Evolutionary conservation across 2,329 filamentous ascomycete species (phyloP), one percentile per base, ranked within the genome.

Genomic region (Aspergillus bombycis): DNA sequence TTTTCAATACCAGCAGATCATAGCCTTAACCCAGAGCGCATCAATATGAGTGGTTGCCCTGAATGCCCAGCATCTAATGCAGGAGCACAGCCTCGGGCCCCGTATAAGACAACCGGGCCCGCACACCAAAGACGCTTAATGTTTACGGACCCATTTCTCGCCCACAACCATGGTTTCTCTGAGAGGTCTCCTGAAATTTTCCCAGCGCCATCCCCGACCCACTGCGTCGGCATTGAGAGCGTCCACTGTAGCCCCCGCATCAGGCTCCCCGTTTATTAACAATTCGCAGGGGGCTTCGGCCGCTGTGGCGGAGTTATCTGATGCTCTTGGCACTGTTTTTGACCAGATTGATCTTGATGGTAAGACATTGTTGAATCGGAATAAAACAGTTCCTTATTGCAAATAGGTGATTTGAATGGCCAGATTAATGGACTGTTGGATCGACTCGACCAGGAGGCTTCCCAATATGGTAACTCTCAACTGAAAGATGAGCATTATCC

Each of bases 271-370:
- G 3, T 62, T 34, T 14, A 48, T 62, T 28, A 43, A 59, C 48
- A 56, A 62, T 45, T 50, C 56, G 11, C 61, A 62, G 56, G 56
- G 48, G 32, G 60, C 60, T 14, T 62, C 60, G 5, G 60, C 45
- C 2, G 60, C 61, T 16, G 61, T 48, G 16, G 48, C 61, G 7
- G 61, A 62, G 4, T 26, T 62, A 30, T 62, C 50, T 8, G 56
- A 34, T 34, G 56, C 41, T 41, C 56, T 62, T 16, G 50, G 57
- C 26, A 36, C 56, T 26, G 46, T 53, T 34, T 52, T 62, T 23
- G 50, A 59, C 5, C 34, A 50, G 16, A 55, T 62, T 43, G 60
- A 62, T 16, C 45, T 58, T 7, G 60, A 62, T 30, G 60, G 60
- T 62, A 32, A 34, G 28, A 12, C 30, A n/a, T 4, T 16, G 4